Percentiles rank a stretch among this genome's conserved stretches.
These are phyloP conservation scores for Shiraia bambusicola DNA, from an alignment of 2,329 filamentous ascomycete genomes.

Conservation along the genomic window DNA sequence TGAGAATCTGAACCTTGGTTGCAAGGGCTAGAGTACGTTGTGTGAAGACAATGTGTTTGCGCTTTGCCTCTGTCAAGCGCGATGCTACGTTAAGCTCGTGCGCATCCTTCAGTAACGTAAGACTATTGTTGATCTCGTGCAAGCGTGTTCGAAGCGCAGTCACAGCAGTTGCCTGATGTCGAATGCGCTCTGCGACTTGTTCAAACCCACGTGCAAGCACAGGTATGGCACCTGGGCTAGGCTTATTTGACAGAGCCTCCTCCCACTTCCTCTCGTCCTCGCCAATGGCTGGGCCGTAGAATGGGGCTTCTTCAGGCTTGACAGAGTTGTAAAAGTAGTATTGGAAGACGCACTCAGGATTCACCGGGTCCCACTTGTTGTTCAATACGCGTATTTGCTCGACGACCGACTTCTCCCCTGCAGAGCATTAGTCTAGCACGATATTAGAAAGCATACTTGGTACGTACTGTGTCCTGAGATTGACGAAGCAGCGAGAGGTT, in stretches of 20 bases:
- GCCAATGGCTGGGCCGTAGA: constrained; percentile 68
- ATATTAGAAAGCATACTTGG: background rate
- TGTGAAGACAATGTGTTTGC: constrained; percentile 71
- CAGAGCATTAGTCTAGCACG: constrained; percentile 12
- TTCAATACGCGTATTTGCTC: constrained; percentile 72
- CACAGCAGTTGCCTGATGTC: constrained; percentile 69
- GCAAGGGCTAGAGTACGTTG: constrained; percentile 74
- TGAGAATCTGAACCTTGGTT: constrained; percentile 75
- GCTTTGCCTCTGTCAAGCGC: constrained; percentile 69
- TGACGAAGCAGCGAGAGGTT: constrained; percentile 30
- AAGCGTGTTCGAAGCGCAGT: constrained; percentile 69
- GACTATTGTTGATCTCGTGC: constrained; percentile 75
- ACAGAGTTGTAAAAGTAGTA: constrained; percentile 88
- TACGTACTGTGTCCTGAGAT: constrained; percentile 34
- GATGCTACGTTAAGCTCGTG: constrained; percentile 78
- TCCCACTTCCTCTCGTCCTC: constrained; percentile 83
- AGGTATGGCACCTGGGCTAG: constrained; percentile 73
- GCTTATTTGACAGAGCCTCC: constrained; percentile 77
- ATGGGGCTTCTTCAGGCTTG: constrained; percentile 71
- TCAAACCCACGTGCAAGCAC: constrained; percentile 74
- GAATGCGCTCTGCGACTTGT: constrained; percentile 69
- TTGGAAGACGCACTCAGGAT: constrained; percentile 72
- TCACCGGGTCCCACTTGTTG: constrained; percentile 72
- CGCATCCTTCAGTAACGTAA: constrained; percentile 70
- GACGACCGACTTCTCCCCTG: constrained; percentile 70